phyloP scores from a whole-genome alignment of 768 basidiomycete species.

The Pluteus cervinus region DNA sequence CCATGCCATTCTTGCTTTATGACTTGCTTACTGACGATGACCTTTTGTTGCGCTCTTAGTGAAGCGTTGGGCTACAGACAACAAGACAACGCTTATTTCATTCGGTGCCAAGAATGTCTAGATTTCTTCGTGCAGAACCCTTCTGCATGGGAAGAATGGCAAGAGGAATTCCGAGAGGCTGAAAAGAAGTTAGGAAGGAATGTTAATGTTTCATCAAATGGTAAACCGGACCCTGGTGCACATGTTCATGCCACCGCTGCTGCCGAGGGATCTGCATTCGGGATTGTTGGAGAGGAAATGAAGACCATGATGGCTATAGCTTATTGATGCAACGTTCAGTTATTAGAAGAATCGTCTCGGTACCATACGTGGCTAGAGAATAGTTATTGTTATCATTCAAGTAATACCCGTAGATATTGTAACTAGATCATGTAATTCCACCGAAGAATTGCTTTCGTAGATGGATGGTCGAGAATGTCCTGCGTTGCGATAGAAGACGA shows the following conservation, averaged over 20 bases:
- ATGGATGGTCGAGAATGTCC: too few species aligned
- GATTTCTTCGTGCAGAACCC: slow-evolving; percentile 29
- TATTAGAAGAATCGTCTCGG: not conserved
- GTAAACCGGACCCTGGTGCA: not conserved
- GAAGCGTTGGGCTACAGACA: slow-evolving; percentile 32
- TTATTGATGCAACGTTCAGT: not conserved
- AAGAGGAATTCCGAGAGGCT: slow-evolving; percentile 32
- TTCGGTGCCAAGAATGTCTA: slow-evolving; percentile 45
- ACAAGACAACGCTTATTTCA: slow-evolving; percentile 35
- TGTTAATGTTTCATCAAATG: not conserved
- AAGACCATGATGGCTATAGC: not conserved
- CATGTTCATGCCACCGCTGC: not conserved
- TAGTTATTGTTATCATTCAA: too few species aligned
- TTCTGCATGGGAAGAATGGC: slow-evolving; percentile 33
- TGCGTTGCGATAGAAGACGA: too few species aligned
- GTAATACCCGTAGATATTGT: too few species aligned
- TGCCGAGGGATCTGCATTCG: not conserved
- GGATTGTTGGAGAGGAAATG: not conserved
- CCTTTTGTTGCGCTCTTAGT: slow-evolving; percentile 20
- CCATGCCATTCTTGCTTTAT: not conserved
- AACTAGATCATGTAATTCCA: too few species aligned
- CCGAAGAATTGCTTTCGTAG: too few species aligned
- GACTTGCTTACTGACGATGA: not conserved
- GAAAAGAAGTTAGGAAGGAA: slow-evolving; percentile 22
- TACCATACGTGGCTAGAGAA: too few species aligned